These are phyloP conservation scores for Sugiyamaella mastotermitis DNA, from an alignment of 805 yeast genomes.

Conservation along the genomic window DNA sequence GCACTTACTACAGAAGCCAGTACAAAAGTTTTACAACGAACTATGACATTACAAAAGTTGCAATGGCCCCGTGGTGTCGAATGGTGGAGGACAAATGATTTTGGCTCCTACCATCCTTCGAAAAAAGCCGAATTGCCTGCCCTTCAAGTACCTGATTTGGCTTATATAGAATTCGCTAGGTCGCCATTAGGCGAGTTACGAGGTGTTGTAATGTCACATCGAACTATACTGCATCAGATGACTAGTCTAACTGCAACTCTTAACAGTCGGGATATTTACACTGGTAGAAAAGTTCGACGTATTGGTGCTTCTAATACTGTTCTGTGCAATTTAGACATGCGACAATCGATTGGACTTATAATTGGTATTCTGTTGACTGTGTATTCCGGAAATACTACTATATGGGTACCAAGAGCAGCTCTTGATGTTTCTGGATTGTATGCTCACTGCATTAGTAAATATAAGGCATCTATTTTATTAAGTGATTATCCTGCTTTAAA, in stretches of 20 bases:
- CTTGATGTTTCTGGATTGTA: slow-evolving; percentile 80
- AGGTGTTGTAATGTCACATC: slow-evolving; percentile 90
- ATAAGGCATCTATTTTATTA: slow-evolving; percentile 64
- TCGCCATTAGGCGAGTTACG: slow-evolving; percentile 87
- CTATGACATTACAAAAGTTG: slow-evolving; percentile 40
- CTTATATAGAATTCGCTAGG: slow-evolving; percentile 87
- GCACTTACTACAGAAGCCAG: slow-evolving; percentile 79
- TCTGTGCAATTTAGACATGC: slow-evolving; percentile 57
- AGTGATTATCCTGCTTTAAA: slow-evolving; percentile 87
- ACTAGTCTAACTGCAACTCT: slow-evolving; percentile 62
- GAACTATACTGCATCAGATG: slow-evolving; percentile 87
- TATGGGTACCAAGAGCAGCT: slow-evolving; percentile 71
- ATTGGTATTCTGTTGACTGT: slow-evolving; percentile 75
- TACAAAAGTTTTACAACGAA: slow-evolving; percentile 65
- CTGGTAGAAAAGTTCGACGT: slow-evolving; percentile 41
- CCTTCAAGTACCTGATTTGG: slow-evolving; percentile 71
- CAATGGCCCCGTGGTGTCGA: slow-evolving; percentile 69
- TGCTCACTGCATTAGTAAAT: slow-evolving; percentile 70
- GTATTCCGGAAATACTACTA: slow-evolving; percentile 73
- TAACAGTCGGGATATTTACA: slow-evolving; percentile 35
- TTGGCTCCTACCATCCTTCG: slow-evolving; percentile 62
- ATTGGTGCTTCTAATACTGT: slow-evolving; percentile 43
- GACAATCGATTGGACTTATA: slow-evolving; percentile 81
- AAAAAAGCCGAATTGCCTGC: slow-evolving; percentile 57
- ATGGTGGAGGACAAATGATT: slow-evolving; percentile 80